Evolutionary conservation across 1,284 basidiomycete species (phyloP).

Genomic region (Austropuccinia psidii): DNA sequence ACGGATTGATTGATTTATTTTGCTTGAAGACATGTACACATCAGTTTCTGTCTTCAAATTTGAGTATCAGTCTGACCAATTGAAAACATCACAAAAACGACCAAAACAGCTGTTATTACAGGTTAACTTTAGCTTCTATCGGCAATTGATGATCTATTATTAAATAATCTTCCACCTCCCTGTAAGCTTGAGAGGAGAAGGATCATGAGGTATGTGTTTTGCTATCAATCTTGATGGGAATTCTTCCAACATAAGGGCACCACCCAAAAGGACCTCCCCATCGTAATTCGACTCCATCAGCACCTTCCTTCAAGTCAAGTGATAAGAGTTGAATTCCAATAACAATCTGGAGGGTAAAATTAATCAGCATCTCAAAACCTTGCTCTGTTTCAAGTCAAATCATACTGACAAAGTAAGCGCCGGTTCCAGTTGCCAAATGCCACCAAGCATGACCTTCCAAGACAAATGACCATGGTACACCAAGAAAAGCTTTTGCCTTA

Average conservation of each 20-base stretch:
- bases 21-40: no score
- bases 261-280: not conserved
- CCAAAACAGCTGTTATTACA: no score
- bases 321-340: conserved; percentile 26
- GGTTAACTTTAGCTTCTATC: no score
- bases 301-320: conserved; percentile 32
- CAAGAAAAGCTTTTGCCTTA: conserved; percentile 38
- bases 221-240: conserved; percentile 15
- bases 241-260: conserved; percentile 25
- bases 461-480: conserved; percentile 40
- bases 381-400: not conserved
- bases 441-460: conserved; percentile 51
- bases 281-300: conserved; percentile 19
- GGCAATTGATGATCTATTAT: no score
- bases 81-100: no score
- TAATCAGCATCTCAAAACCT: not conserved
- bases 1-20: no score
- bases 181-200: no score
- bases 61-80: no score
- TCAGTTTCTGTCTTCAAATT: no score
- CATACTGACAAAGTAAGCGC: conserved; percentile 45
- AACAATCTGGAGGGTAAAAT: not conserved
- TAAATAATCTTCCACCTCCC: no score
- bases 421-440: conserved; percentile 53
- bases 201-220: no score